phyloP scores from a whole-genome alignment of 306 rosid species.

The Prunus fruticosa region DNA sequence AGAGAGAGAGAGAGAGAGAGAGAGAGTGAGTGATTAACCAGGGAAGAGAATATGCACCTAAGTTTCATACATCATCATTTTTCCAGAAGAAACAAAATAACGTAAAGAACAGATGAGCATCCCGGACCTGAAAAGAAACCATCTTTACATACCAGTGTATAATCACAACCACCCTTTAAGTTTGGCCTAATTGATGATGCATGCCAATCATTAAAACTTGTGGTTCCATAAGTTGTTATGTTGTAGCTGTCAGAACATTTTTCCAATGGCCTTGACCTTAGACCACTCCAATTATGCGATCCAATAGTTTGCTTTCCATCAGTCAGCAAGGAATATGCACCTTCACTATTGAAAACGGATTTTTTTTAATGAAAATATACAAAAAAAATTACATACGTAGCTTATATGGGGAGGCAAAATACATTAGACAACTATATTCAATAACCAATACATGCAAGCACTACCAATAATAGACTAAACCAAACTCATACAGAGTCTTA shows the following conservation, averaged over 20 bases:
- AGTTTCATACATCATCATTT: not conserved
- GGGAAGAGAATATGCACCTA: not conserved
- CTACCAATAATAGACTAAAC: not conserved
- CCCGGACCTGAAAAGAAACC: not conserved
- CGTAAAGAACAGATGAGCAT: not conserved
- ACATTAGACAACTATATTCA: not conserved
- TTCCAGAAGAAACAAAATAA: not conserved
- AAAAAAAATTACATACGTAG: not conserved
- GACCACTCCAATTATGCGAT: conserved; percentile 12
- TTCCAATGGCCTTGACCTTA: conserved; percentile 6
- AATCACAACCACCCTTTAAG: conserved; percentile 26
- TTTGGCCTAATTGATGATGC: conserved; percentile 32
- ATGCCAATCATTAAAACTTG: conserved; percentile 32
- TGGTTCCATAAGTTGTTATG: conserved; percentile 24
- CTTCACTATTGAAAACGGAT: conserved; percentile 21
- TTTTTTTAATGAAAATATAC: not conserved
- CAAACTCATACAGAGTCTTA: not conserved
- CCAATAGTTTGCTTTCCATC: conserved; percentile 2
- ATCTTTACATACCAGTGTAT: conserved; percentile 20
- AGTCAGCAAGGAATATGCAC: conserved; percentile 32
- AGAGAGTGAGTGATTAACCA: not conserved
- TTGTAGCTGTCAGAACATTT: conserved; percentile 14
- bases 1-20: not conserved
- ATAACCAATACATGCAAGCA: not conserved
- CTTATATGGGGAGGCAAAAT: not conserved